Evolutionary conservation across 208 protist species (phyloP), one percentile per base, ranked within the genome.

Genomic region (Leishmania arabica): DNA sequence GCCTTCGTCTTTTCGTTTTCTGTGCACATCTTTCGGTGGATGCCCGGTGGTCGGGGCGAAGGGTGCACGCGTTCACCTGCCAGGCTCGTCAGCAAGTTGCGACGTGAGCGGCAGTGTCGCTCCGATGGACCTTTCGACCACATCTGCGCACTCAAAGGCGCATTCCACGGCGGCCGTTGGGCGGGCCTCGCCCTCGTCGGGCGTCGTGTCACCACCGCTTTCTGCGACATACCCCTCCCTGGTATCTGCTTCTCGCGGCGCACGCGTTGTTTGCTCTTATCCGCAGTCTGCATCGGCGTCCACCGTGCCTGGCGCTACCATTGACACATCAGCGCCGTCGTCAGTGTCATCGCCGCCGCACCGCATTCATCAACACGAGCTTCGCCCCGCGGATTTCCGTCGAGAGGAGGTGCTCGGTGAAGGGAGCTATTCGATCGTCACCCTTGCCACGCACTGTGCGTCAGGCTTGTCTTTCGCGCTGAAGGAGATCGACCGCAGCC

Each of bases 391-490:
- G 7, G 88, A 95, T 75, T 97, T 97, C 79, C 76, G 77, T 49
- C 88, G 90, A 27, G 79, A 92, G 27, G 90, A 85, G 34, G 85
- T 94, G 31, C 77, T 96, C 4, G 94, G 94, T 21, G 76, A 91
- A 31, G 94, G 94, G 17, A 91, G 84, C 60, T 97, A 97, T 79
- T 93, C 91, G 24, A 79, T 95, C 71, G 94, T 97, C 27, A 84
- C 80, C n/a, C 75, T 88, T 49, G 94, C 90, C 15, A 91, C 85
- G 11, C 94, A 97, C 84, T 51, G 93, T 4, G 81, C 89, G 7
- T 92, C 91, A 0, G 82, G 82, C 13, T 79, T 86, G 15, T 21
- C 88, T 45, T 91, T 97, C 53, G 94, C 94, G 11, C 79, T 97
- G 72, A 97, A 97, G 79, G 87, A 95, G 69, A 87, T 97, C 34